Base-by-base conservation (phyloP, 2,329 filamentous ascomycete species). In the Epichloe bromicola region DNA sequence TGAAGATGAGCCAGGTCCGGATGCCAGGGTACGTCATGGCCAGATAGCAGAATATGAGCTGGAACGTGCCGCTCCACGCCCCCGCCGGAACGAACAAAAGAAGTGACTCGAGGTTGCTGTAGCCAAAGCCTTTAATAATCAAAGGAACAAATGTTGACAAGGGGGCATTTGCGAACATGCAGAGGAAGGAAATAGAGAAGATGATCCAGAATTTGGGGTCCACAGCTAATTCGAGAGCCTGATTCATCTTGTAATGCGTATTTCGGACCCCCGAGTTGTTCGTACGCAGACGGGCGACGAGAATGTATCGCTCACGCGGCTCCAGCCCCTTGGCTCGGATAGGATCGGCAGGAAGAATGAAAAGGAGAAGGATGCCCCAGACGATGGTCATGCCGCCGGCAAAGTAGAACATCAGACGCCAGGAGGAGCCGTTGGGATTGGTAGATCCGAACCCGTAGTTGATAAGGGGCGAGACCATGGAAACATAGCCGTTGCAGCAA, bases 371-470 rank as follows among this genome's bases (percentile, higher is more conserved):
- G 5, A 81, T 61, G 0, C 50, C 78, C 74, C 77, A 80, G 17
- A 67, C 60, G 20, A 72, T 63, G 33, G 76, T 77, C 52, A 80
- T 70, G 56, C 75, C 72, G 1, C 77, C 72, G 57, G 80, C 78
- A 52, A 82, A 78, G n/a, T 80, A 57, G 63, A 79, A 83, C 34
- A 80, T 71, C 52, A 77, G 76, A 70, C 74, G 76, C 76, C 76
- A 80, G 30, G 67, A 61, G 0, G 69, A 65, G 7, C 78, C 65
- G 8, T 69, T 17, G 36, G 33, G 49, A 0, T 66, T 70, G 55
- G 82, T 82, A 57, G 81, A 75, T 1, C 79, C 79, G 10, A 82
- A 70, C 4, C 74, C 79, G 54, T 80, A 81, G 2, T 75, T 76
- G n/a, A 80, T 70, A 1, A 80, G 61, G 61, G 72, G 76, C 12